Conservation (phyloP, 2,329 filamentous ascomycete species). For the Penicillium psychrosexuale region DNA sequence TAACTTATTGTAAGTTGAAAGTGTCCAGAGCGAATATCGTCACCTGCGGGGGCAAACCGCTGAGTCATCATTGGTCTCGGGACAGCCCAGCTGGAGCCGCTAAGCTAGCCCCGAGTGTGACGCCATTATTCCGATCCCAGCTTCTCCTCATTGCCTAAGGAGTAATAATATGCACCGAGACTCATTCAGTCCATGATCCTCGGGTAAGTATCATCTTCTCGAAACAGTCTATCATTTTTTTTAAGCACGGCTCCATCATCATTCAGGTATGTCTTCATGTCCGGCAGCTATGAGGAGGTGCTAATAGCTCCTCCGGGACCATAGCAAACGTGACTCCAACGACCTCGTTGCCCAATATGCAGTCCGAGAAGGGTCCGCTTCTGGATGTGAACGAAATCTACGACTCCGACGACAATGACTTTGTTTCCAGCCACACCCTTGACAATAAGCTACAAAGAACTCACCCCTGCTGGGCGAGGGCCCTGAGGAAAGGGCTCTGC, state of each 20-base stretch:
- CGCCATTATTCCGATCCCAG: conserved; percentile 3
- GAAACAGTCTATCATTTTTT: not conserved
- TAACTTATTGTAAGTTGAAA: not conserved
- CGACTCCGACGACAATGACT: not conserved
- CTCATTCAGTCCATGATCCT: not conserved
- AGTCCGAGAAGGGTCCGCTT: conserved; percentile 9
- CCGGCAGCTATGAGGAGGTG: not conserved
- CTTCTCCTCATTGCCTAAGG: not conserved
- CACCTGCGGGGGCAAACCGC: not conserved
- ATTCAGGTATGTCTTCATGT: not conserved
- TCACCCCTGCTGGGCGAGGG: conserved; percentile 5
- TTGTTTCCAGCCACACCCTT: conserved; percentile 1
- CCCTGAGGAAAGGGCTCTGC: conserved; percentile 8
- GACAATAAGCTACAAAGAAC: conserved; percentile 5
- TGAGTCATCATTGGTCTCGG: not conserved
- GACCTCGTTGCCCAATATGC: conserved; percentile 3
- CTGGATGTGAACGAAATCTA: conserved; percentile 1
- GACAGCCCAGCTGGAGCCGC: not conserved
- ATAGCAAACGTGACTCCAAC: conserved; percentile 6
- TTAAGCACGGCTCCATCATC: not conserved
- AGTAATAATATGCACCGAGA: not conserved
- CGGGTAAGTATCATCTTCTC: not conserved
- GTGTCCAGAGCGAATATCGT: not conserved
- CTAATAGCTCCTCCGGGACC: conserved; percentile 12
- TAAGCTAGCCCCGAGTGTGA: not conserved